phyloP scores from a whole-genome alignment of 352 stramenopile genomes.

The Phytophthora vignae region DNA sequence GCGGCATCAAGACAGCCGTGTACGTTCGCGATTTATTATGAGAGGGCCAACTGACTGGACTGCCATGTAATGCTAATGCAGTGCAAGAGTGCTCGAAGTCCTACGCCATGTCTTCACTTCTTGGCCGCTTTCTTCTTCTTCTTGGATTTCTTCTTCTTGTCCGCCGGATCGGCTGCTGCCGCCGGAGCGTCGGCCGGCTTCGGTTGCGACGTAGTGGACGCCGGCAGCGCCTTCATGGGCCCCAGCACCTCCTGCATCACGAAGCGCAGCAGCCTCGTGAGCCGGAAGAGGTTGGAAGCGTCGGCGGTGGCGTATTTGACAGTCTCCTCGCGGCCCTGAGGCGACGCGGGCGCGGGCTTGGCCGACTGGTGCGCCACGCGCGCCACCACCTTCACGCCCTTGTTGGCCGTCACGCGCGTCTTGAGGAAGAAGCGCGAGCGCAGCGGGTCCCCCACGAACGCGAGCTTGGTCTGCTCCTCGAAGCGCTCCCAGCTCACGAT shows the following conservation, averaged over 20 bases:
- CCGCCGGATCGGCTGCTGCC: slow-evolving; percentile 3
- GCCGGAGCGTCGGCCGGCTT: slow-evolving; percentile 2
- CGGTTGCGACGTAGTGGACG: slow-evolving; percentile 5
- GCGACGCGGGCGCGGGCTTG: slow-evolving; percentile 20
- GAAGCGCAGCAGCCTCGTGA: slow-evolving; percentile 68
- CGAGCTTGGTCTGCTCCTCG: slow-evolving; percentile 74
- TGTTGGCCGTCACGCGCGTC: slow-evolving; percentile 43
- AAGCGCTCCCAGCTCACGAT: slow-evolving; percentile 70
- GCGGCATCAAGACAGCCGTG: slow-evolving; percentile 90
- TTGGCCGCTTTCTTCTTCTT: slow-evolving; percentile 49
- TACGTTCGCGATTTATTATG: slow-evolving; percentile 89
- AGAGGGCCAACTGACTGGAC: slow-evolving; percentile 31
- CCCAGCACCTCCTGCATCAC: slow-evolving; percentile 75
- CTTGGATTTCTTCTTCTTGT: slow-evolving; percentile 51
- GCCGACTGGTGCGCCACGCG: slow-evolving; percentile 50
- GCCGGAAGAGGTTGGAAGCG: slow-evolving; percentile 43
- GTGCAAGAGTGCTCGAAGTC: neutral
- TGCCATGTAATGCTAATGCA: slow-evolving; percentile 1
- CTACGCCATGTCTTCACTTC: slow-evolving; percentile 7
- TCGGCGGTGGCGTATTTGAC: slow-evolving; percentile 43
- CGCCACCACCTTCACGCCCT: slow-evolving; percentile 50
- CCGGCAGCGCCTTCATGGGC: slow-evolving; percentile 49
- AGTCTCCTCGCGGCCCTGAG: slow-evolving; percentile 16
- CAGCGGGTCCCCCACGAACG: slow-evolving; percentile 59
- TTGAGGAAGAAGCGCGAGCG: slow-evolving; percentile 75